These are phyloP conservation scores for Fusarium piperis DNA, from an alignment of 2,329 filamentous ascomycete genomes.

Conservation along the genomic window DNA sequence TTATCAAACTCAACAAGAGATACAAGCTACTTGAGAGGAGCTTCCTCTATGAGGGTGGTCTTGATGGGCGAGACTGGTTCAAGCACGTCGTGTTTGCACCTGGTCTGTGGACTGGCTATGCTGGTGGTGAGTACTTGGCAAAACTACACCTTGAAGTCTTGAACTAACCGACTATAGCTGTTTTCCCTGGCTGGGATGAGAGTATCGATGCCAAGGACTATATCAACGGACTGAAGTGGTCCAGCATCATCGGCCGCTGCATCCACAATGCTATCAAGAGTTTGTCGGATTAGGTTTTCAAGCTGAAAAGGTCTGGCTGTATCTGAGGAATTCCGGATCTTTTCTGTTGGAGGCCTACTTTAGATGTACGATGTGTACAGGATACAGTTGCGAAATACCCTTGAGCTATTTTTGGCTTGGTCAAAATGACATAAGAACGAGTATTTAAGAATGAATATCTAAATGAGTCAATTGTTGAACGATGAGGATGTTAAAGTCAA, in stretches of 20 bases:
- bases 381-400: background rate
- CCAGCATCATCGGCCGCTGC: constrained; percentile 64
- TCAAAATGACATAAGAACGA: background rate
- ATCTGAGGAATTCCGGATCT: background rate
- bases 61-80: constrained; percentile 87
- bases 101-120: constrained; percentile 90
- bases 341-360: background rate
- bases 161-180: constrained; percentile 52
- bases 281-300: constrained; percentile 30
- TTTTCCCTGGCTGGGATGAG: constrained; percentile 71
- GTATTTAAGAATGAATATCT: background rate
- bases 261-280: constrained; percentile 58
- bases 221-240: constrained; percentile 67
- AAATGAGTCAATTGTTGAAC: background rate
- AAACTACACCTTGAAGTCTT: too few species aligned
- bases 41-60: constrained; percentile 78
- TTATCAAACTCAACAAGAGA: constrained; percentile 76
- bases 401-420: background rate
- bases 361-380: background rate
- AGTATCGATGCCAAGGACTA: constrained; percentile 70
- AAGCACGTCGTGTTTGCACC: constrained; percentile 96
- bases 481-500: background rate
- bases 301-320: background rate
- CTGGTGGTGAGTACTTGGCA: constrained; percentile 67
- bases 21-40: constrained; percentile 87